Base-by-base conservation (phyloP, 345 rosid genomes). In the Gossypium sturtianum region DNA sequence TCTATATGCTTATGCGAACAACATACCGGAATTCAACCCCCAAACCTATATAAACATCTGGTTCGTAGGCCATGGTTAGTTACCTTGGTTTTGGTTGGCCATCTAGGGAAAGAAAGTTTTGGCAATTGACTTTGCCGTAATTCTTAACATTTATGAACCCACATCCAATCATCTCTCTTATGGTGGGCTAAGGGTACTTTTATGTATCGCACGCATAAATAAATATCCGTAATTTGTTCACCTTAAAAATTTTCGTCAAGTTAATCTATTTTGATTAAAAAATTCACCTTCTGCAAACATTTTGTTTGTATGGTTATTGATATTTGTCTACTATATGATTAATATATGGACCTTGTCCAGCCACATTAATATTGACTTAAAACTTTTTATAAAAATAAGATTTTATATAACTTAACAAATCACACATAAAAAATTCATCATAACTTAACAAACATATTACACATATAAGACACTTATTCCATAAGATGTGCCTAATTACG, bases 151-250 rank as follows among this genome's bases (percentile, higher is more conserved):
- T n/a, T 65, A 62, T 66, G 65, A 56, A 44, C 19, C 54, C 48
- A 77, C 56, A 43, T 38, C 43, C 52, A 41, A 38, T 62, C 74
- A 62, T 60, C 23, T 49, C 63, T 12, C 15, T 5, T 12, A 64
- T 74, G 80, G 70, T 72, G 76, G 80, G 79, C 75, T 68, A 68
- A 72, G n/a, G 57, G 81, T 79, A 78, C 74, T 5, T 34, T 34
- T 34, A 34, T 34, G 7, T 1, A 0, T 34, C 5, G 1, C 41
- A 34, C 6, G 1, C 1, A 34, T 34, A 34, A 4, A 34, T 5
- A 5, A 34, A 34, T 34, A 34, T 5, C 0, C 1, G 0, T 29
- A 29, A 29, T 29, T 34, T 4, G 4, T 5, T 34, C 7, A 34
- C 7, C 2, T 34, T 34, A 0, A 5, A 4, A 34, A 4, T 0